Base-by-base conservation (phyloP, 2,329 filamentous ascomycete genomes). In the Tolypocladium ophioglossoides region DNA sequence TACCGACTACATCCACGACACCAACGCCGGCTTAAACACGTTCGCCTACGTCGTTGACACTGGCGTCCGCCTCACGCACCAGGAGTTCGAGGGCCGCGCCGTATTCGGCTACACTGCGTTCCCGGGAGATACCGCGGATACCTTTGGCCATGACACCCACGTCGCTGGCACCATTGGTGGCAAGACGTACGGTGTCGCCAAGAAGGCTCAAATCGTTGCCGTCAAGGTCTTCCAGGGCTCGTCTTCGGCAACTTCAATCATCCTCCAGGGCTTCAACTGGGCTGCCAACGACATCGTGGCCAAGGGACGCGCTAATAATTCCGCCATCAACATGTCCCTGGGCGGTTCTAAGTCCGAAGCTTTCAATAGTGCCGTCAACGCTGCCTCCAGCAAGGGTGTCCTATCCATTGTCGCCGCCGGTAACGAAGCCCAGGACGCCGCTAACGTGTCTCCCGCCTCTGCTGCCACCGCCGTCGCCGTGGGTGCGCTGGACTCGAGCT, bases 31-130 rank as follows among this genome's bases (percentile, higher is more conserved):
- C 32, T 37, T 69, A 30, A 75, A 74, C 39, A 79, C 79, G 59
- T 84, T 78, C 35, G 78, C 75, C 48, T 86, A 80, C 65, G 68
- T 86, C 24, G 75, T 86, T 49, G 83, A 86, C 66, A 85, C 81
- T 5, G 83, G 83, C 60, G 79, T 86, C 59, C 70, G 69, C 49
- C 68, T 70, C 24, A 71, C 74, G 6, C 83, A 86, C 67, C 61
- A 62, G 38, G 74, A 82, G 63, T 82, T 79, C 61, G 70, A 74
- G 61, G 76, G 75, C 39, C 76, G 79, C 53, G 80, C 79, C n/a
- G 68, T 48, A 10, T 52, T 54, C 16, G 64, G 55, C 34, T 68
- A 52, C 51, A 62, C 60, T 48, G 64, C 61, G 37, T 68, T 61
- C 49, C 55, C 54, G 35, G 61, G 59, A 35, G 58, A 64, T 41